Base-by-base conservation (phyloP, 2,329 filamentous ascomycete species). In the Stachybotrys echinatus region DNA sequence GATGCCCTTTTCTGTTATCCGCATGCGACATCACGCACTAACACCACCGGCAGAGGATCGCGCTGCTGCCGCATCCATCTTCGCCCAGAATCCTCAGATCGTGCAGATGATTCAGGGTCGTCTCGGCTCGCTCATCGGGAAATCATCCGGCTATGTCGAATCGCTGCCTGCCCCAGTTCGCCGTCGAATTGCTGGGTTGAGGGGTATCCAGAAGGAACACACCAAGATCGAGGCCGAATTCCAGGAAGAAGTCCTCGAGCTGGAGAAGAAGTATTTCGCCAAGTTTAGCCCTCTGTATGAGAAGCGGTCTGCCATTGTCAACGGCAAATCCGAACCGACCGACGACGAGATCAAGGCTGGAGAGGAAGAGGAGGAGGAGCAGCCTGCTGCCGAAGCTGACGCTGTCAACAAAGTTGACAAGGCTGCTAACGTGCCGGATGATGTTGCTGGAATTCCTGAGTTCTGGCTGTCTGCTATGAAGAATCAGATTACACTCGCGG, bases 381-480 rank as follows among this genome's bases (percentile, higher is more conserved):
- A 95, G 75, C 80, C 88, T 45, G 84, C 83, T 18, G 80, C 85
- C 18, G 76, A 81, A 50, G 75, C 80, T 45, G 75, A 76, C 20
- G 75, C 79, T 49, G 69, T 72, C 53, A 79, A 84, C 64, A 73
- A 78, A 62, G 60, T 69, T 45, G 79, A 83, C 63, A 73, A 79
- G 64, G 75, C 84, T 55, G 72, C 77, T 48, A 78, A 84, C 56
- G 76, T 81, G 58, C 68, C 73, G 49, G 74, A 80, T 60, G 58
- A 71, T 37, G 69, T 87, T 57, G 79, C 84, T 63, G 94, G 94
- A 71, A 96, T 99, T 55, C 94, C 94, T 55, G 94, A 99, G 74
- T 99, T 99, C 81, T 99, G 94, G 94, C 81, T 99, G 47, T 96
- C 92, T 54, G 92, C 95, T 61, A 97, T 99, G 92, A 99, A 99